Evolutionary conservation across 768 basidiomycete species (phyloP), one percentile per base, ranked within the genome.

Genomic region (Trametopsis cervina): DNA sequence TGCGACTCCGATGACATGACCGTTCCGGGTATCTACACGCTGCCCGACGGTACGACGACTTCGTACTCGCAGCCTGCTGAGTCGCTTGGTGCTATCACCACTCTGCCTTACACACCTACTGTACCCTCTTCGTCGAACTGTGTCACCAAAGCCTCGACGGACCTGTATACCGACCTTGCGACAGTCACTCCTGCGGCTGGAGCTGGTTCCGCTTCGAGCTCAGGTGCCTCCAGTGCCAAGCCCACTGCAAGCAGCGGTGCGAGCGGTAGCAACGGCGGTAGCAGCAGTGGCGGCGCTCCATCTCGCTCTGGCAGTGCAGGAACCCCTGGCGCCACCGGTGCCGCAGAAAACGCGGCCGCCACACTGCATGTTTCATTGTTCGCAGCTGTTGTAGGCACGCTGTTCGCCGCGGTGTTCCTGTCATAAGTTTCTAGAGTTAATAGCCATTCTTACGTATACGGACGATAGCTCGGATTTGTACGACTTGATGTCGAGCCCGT

Each of bases 1-100:
- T 91, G 89, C 67, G 59, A 75, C 7, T 78, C 80, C 20, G 83
- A 86, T n/a, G 68, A 77, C 59, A 79, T 81, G 69, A 69, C 72
- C 13, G 71, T 71, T 44, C 78, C 80, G 6, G 86, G 85, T 42
- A 56, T 71, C 45, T 77, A 73, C 60, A 64, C 63, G 10, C 29
- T 33, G 29, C 42, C 57, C 4, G 55, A 62, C 45, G 77, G 81
- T 22, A 57, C 63, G 41, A 67, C 68, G 12, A 10, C 57, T 23
- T 74, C 76, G 11, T 77, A 72, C 60, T 54, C 61, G 37, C 75
- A 77, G 59, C 77, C 75, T 38, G 57, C 72, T 18, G 75, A 76
- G 57, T 69, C 71, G 2, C 59, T 72, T 40, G 74, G 73, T 23
- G 54, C 68, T n/a, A 73, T 74, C 54, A 57, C 62, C 13, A 54